These are phyloP conservation scores for Nidularia sp. DNA, from an alignment of 768 basidiomycete genomes.

Conservation along the genomic window DNA sequence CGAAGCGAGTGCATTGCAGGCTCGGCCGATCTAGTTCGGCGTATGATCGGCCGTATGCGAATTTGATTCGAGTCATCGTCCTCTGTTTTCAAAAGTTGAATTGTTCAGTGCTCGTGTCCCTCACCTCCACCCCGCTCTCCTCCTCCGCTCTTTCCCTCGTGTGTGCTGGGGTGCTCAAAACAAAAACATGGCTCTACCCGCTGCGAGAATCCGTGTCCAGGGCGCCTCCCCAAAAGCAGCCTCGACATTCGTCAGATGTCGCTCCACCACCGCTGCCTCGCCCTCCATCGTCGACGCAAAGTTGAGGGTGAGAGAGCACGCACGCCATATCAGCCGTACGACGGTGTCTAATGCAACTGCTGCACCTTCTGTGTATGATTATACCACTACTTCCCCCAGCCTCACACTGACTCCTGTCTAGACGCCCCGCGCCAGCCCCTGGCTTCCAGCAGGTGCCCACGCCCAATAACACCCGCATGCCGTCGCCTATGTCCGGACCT, in stretches of 20 bases:
- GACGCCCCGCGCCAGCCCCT: constrained; percentile 63
- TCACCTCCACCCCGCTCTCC: too few species aligned
- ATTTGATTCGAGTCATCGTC: too few species aligned
- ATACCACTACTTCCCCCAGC: constrained; percentile 1
- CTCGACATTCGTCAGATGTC: constrained; percentile 37
- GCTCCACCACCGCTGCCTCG: constrained; percentile 43
- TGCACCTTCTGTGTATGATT: constrained; percentile 55
- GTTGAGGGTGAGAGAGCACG: constrained; percentile 75
- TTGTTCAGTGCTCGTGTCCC: too few species aligned
- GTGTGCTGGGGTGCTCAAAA: too few species aligned
- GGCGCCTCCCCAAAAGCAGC: constrained; percentile 14
- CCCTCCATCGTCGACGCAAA: constrained; percentile 72
- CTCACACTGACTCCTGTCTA: constrained; percentile 16
- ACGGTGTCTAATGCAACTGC: constrained; percentile 57
- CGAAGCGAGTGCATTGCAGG: too few species aligned
- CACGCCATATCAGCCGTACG: constrained; percentile 69
- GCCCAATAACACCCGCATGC: constrained; percentile 27
- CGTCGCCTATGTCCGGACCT: constrained; percentile 27
- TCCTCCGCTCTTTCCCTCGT: too few species aligned
- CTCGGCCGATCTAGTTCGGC: too few species aligned
- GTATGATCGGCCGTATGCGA: too few species aligned
- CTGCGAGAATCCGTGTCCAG: constrained; percentile 5
- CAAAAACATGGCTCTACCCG: constrained; percentile 1
- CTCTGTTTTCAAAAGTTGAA: too few species aligned
- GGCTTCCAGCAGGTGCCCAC: constrained; percentile 39